Evolutionary conservation across 2,329 filamentous ascomycete species (phyloP).

Genomic region (Penicillium sp.): DNA sequence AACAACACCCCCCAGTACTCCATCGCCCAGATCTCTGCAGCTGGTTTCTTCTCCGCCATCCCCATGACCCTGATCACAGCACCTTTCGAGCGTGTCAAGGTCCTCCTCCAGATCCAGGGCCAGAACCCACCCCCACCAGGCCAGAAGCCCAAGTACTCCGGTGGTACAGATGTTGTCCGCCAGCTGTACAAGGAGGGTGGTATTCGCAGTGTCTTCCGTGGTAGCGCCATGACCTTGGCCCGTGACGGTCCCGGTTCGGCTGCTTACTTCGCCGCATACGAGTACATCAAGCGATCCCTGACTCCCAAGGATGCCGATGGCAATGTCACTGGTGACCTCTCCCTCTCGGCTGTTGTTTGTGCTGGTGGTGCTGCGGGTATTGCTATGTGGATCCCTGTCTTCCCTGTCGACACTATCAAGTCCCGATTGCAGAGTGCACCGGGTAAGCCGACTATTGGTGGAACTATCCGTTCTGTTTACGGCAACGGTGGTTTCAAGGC

Average conservation of each 20-base stretch:
- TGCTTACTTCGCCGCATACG: constrained; percentile 96
- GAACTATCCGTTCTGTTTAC: constrained; percentile 82
- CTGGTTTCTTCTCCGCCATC: constrained; percentile 96
- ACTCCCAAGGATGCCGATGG: constrained; percentile 80
- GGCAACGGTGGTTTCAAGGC: constrained; percentile 78
- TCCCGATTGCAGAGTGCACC: constrained; percentile 88
- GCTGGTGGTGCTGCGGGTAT: constrained; percentile 90
- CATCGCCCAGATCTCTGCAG: constrained; percentile 84
- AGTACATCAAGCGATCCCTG: constrained; percentile 85
- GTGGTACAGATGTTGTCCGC: constrained; percentile 84
- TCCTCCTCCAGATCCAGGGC: constrained; percentile 95
- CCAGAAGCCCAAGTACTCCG: constrained; percentile 88
- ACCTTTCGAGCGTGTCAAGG: constrained; percentile 97
- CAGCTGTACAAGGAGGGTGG: constrained; percentile 93
- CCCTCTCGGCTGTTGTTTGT: constrained; percentile 76
- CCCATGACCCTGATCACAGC: constrained; percentile 99
- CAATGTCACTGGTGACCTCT: constrained; percentile 73
- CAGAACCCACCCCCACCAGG: constrained; percentile 82
- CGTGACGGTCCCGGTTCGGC: constrained; percentile 90
- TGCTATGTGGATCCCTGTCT: constrained; percentile 99
- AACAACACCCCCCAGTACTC: constrained; percentile 67
- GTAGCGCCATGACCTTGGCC: constrained; percentile 84
- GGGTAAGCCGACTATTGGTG: constrained; percentile 76
- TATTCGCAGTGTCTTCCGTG: constrained; percentile 87
- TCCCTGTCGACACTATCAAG: constrained; percentile 97